Base-by-base conservation (phyloP, 2,329 filamentous ascomycete genomes). In the Tolypocladium ophioglossoides region DNA sequence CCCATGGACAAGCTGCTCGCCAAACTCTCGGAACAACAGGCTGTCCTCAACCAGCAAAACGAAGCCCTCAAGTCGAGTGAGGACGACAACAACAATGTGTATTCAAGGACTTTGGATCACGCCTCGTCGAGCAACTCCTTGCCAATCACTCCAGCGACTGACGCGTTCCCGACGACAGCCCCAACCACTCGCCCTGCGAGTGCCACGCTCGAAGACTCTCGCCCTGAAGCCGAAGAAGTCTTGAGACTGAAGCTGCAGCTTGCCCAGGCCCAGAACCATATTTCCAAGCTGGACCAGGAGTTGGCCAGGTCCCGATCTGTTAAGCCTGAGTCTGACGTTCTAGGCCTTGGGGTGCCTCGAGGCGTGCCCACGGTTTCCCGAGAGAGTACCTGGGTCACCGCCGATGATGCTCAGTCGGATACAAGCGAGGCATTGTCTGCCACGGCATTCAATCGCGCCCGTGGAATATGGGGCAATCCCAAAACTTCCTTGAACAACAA, bases 1-100 rank as follows among this genome's bases (percentile, higher is more conserved):
- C 75, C 78, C 10, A 83, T 91, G 76, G 88, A 94, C 62, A 84
- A 84, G 56, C 80, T 91, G 52, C 74, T 91, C 59, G 82, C 85
- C 54, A 87, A 85, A 65, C 77, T 92, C 50, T 82, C 82, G n/a
- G 84, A 91, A 67, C 86, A 90, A 63, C 82, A 86, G 63, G 73
- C 74, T 46, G 67, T 76, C n/a, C 69, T 85, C 51, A 75, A 74
- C 51, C 78, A 82, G 67, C 82, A 86, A 64, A 79, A 78, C 57
- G 74, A 80, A 55, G 74, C 75, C 52, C 65, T 81, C 46, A 78
- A 77, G 55, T 63, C 64, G 40, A 63, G 61, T 11, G 71, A 75
- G 14, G 73, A 75, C 22, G 67, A 68, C 24, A 56, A 46, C 12
- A 22, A 50, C 41, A 52, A 48, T 38, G 55, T 63, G 34, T 72